Conservation (phyloP, 768 basidiomycete genomes). For the Termitomyces sp. region DNA sequence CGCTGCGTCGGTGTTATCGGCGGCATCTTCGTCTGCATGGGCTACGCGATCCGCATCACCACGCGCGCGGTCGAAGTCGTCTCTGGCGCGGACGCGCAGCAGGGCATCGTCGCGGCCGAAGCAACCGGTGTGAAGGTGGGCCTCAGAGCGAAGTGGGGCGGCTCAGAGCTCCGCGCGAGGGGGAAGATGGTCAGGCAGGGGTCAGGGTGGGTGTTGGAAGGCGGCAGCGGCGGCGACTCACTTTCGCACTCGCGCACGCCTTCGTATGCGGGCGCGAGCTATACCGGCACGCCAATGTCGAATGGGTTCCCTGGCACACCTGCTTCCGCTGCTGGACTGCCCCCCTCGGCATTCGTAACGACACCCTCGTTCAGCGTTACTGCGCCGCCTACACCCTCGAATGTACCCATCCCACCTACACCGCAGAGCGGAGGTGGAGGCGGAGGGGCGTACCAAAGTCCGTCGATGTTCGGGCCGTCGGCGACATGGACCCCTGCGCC, state of each 20-base stretch:
- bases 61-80: conserved; percentile 66
- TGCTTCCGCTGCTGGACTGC: conserved; percentile 14
- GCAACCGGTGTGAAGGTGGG: conserved; percentile 52
- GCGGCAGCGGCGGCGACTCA: conserved; percentile 26
- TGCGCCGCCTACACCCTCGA: conserved; percentile 3
- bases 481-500: conserved; percentile 15
- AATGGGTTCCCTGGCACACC: conserved; percentile 21
- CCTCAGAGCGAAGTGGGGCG: conserved; percentile 65
- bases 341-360: not conserved
- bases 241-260: conserved; percentile 18
- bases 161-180: conserved; percentile 59
- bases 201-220: conserved; percentile 57
- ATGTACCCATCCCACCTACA: conserved; percentile 1
- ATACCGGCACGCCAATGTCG: conserved; percentile 28
- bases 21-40: conserved; percentile 83
- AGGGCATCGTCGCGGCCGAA: conserved; percentile 61
- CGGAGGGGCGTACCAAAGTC: conserved; percentile 8
- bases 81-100: conserved; percentile 44
- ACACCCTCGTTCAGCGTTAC: not conserved
- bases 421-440: conserved; percentile 7
- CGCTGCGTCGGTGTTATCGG: conserved; percentile 91
- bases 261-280: conserved; percentile 30
- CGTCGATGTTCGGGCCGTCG: conserved; percentile 5
- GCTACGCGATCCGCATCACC: conserved; percentile 67
- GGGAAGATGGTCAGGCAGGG: conserved; percentile 54